Base-by-base conservation (phyloP, 805 yeast species). In the Zygotorulaspora sp. region DNA sequence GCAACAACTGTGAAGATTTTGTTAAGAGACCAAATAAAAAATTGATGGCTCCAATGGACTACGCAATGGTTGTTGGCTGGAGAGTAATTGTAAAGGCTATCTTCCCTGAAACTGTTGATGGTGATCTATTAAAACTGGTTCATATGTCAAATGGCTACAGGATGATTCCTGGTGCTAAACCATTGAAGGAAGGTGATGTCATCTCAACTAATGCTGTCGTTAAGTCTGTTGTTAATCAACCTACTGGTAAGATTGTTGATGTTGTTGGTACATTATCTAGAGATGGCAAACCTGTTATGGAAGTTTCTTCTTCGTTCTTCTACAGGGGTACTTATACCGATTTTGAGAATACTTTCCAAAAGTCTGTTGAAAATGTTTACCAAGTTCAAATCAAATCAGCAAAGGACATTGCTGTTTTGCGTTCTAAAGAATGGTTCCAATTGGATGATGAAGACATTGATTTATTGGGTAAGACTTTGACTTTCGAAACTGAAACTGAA, bases 31-130 rank as follows among this genome's bases (percentile, higher is more conserved):
- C 85, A 35, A 92, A 89, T 48, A 83, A 85, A 65, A 76, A 75
- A 47, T 80, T 86, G 43, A 72, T 79, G 53, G 98, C 97, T 33
- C 99, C 99, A 57, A 90, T 92, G 97, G 99, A 92, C 71, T 92
- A 89, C 61, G 97, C 98, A 34, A 92, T 92, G 63, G 97, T 92
- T 41, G 78, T 89, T 53, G 97, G 98, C 31, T 92, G 99, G 99
- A 83, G 83, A 70, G 94, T 97, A 35, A 90, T 92, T 61, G 90
- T 92, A 71, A 87, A 84, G 71, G 89, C 97, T n/a, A 85, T 92
- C 53, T 92, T 92, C 92, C 98, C 98, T 38, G 77, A 78, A 61
- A 78, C 81, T 47, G 94, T 92, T 55, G 97, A 94, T 63, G 98
- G 98, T 67, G 98, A 92, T 63, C 74, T 92, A 59, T 74, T 92